phyloP scores from a whole-genome alignment of 345 rosid species.

The Nephelium lappaceum region DNA sequence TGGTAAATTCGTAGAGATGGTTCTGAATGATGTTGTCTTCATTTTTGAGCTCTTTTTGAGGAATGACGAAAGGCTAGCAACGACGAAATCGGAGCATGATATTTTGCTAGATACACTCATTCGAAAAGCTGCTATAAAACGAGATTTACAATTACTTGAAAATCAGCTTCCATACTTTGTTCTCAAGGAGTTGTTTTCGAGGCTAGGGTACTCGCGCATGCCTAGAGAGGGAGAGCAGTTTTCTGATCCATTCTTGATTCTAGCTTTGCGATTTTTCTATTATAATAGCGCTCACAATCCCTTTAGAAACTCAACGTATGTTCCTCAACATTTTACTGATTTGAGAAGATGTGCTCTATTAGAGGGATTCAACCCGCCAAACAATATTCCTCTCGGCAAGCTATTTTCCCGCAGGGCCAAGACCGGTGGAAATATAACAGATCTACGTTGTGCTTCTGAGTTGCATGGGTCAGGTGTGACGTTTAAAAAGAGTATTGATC shows the following conservation, averaged over 20 bases:
- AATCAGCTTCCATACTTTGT: slow-evolving; percentile 26
- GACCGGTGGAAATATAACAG: background rate
- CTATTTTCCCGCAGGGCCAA: no score
- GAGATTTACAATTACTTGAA: slow-evolving; percentile 11
- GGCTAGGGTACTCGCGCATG: background rate
- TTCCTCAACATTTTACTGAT: background rate
- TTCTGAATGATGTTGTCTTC: slow-evolving; percentile 23
- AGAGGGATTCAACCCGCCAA: background rate
- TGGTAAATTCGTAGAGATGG: background rate
- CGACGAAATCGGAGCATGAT: background rate
- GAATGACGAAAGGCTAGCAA: background rate
- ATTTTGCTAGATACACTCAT: background rate
- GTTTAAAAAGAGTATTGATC: background rate
- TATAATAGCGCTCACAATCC: no score
- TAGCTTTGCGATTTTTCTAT: background rate
- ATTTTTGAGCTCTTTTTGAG: slow-evolving; percentile 18
- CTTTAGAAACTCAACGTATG: no score
- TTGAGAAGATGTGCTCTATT: background rate
- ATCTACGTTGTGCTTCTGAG: background rate
- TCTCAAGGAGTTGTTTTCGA: background rate
- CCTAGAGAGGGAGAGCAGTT: background rate
- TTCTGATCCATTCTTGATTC: background rate
- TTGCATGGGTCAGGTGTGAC: slow-evolving; percentile 8
- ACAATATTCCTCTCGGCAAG: no score
- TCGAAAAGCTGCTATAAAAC: background rate